phyloP scores from a whole-genome alignment of 2,329 filamentous ascomycete species.

The Talaromyces verruculosus region DNA sequence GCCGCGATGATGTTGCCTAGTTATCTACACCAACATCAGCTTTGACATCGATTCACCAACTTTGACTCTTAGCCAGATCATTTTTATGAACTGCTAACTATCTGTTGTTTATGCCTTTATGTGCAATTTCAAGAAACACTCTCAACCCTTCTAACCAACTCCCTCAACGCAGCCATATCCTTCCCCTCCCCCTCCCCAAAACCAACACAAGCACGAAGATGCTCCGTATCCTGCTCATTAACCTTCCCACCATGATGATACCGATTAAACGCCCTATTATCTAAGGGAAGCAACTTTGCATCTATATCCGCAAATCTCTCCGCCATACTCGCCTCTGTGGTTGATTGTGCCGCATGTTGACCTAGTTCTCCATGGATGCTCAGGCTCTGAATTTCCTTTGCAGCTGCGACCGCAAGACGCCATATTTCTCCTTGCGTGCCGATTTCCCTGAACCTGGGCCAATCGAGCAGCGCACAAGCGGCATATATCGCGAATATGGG shows the following conservation, averaged over 20 bases:
- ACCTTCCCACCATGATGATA: conserved; percentile 1
- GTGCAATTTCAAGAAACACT: background rate
- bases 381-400: background rate
- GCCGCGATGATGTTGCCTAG: background rate
- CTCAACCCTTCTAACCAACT: background rate
- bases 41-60: background rate
- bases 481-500: conserved; percentile 1
- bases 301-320: background rate
- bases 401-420: background rate
- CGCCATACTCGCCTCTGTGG: background rate
- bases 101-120: too few species aligned
- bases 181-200: background rate
- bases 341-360: background rate
- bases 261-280: background rate
- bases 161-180: conserved; percentile 1
- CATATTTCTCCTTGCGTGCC: background rate
- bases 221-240: conserved; percentile 1
- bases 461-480: background rate
- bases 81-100: background rate
- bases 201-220: background rate
- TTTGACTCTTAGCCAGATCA: background rate
- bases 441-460: background rate
- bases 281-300: background rate
- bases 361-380: background rate
- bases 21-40: background rate